Conservation (phyloP, 805 yeast species). For the Kuraishia cidri region DNA sequence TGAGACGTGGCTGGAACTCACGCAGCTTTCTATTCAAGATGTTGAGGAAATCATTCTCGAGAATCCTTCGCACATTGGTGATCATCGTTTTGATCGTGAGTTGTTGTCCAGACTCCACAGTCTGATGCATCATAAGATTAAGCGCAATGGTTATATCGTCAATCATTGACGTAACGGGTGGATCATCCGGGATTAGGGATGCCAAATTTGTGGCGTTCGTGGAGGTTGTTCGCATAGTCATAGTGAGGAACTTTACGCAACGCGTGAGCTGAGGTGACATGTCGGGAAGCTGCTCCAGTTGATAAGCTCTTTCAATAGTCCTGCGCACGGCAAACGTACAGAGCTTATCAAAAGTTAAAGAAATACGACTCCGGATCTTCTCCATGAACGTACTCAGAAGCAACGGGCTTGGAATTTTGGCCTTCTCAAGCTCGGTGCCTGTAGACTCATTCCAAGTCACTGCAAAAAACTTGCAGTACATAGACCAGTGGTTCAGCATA, state of each 20-base stretch:
- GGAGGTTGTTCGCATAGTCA: constrained; percentile 7
- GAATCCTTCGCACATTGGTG: constrained; percentile 43
- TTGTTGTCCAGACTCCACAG: constrained; percentile 65
- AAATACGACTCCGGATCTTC: constrained; percentile 42
- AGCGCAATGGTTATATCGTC: constrained; percentile 78
- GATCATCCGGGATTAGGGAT: constrained; percentile 35
- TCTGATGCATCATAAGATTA: constrained; percentile 55
- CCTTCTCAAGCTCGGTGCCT: constrained; percentile 5
- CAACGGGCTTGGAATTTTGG: constrained; percentile 41
- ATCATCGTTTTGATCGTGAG: constrained; percentile 45
- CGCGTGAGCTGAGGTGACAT: constrained; percentile 22
- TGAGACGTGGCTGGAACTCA: constrained; percentile 30
- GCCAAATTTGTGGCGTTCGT: constrained; percentile 8
- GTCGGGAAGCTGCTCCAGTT: constrained; percentile 72
- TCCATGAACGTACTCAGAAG: constrained; percentile 42
- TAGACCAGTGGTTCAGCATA: constrained; percentile 79
- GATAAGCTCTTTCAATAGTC: constrained; percentile 74
- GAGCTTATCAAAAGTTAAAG: constrained; percentile 57
- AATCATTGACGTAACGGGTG: constrained; percentile 73
- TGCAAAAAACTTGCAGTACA: constrained; percentile 66
- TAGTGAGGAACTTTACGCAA: constrained; percentile 15
- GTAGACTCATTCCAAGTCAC: constrained; percentile 48
- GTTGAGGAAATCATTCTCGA: constrained; percentile 57
- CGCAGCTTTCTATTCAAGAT: constrained; percentile 40
- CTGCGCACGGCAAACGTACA: constrained; percentile 61